Percentiles rank a stretch among this genome's conserved stretches.
Evolutionary conservation across 192 early-diverging fungal species (phyloP).

Genomic region (Spizellomyces sp.): DNA sequence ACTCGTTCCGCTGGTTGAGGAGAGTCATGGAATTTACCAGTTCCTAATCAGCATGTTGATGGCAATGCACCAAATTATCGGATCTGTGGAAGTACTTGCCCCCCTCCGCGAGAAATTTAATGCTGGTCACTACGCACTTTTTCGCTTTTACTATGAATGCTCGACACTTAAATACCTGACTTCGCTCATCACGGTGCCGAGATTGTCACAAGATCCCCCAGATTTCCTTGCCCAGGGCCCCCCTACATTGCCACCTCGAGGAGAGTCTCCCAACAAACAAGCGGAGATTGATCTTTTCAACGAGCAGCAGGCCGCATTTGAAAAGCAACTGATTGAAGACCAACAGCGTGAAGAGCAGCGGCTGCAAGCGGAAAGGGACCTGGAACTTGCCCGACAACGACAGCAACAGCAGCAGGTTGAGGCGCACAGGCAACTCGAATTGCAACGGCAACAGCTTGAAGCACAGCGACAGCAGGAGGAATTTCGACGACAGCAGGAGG

Average conservation of each 20-base stretch:
- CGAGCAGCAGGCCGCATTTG: constrained; percentile 29
- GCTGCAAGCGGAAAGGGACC: constrained; percentile 28
- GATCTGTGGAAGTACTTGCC: constrained; percentile 82
- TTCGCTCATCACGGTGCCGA: constrained; percentile 89
- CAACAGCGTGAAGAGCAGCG: constrained; percentile 37
- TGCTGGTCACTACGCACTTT: constrained; percentile 78
- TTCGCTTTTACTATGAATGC: constrained; percentile 92
- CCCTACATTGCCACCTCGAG: constrained; percentile 61
- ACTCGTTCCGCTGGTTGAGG: constrained; percentile 96
- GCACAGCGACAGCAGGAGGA: constrained; percentile 76
- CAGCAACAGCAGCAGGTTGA: constrained; percentile 64
- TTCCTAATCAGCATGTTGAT: constrained; percentile 94
- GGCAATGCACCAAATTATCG: constrained; percentile 86
- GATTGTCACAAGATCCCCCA: constrained; percentile 78
- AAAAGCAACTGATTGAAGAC: constrained; percentile 30
- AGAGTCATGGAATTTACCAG: constrained; percentile 92
- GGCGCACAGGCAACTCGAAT: constrained; percentile 66
- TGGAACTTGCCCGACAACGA: constrained; percentile 21
- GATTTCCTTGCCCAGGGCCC: constrained; percentile 76
- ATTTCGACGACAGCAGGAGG: constrained; percentile 72
- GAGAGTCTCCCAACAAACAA: constrained; percentile 49
- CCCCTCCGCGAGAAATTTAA: constrained; percentile 89
- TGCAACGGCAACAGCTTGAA: constrained; percentile 61
- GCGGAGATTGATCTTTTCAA: constrained; percentile 38
- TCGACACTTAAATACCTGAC: constrained; percentile 87